These are phyloP conservation scores for Lycium barbarum DNA, from an alignment of 257 asterid species.

Conservation along the genomic window DNA sequence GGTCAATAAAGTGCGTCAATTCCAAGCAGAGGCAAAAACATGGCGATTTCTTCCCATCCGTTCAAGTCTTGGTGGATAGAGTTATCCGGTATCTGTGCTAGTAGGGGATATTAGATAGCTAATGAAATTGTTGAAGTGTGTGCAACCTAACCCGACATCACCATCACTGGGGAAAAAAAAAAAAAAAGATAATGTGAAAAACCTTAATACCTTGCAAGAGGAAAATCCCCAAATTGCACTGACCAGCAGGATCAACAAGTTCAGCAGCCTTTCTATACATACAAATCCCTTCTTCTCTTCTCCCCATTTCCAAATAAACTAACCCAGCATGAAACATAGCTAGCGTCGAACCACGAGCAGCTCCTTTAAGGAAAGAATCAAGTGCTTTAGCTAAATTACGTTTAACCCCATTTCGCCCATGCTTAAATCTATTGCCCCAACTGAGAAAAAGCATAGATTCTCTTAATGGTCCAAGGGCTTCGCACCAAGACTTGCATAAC, in stretches of 20 bases:
- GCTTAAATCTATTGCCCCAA: conserved; percentile 82
- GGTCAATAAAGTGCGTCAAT: too few relatives aligned
- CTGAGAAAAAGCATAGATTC: conserved; percentile 66
- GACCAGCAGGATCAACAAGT: conserved; percentile 74
- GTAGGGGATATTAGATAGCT: background rate
- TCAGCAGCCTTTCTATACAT: conserved; percentile 75
- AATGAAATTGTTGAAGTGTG: background rate
- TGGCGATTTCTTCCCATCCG: too few relatives aligned
- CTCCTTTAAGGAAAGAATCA: conserved; percentile 73
- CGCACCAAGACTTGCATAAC: conserved; percentile 76
- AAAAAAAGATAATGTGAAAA: background rate
- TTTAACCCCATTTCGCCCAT: conserved; percentile 70
- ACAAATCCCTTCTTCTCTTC: conserved; percentile 52
- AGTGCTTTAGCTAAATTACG: conserved; percentile 58
- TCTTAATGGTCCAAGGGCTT: conserved; percentile 72
- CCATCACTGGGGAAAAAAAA: too few relatives aligned
- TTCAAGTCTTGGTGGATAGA: too few relatives aligned
- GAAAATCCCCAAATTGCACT: conserved; percentile 80
- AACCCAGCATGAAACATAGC: conserved; percentile 90
- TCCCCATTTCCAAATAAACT: conserved; percentile 75
- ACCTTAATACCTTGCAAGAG: conserved; percentile 60
- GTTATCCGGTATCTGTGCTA: too few relatives aligned
- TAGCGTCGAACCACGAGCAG: conserved; percentile 82
- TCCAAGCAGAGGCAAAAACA: too few relatives aligned
- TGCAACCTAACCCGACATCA: background rate